Evolutionary conservation across 257 asterid species (phyloP).

Genomic region (Rhazya stricta): DNA sequence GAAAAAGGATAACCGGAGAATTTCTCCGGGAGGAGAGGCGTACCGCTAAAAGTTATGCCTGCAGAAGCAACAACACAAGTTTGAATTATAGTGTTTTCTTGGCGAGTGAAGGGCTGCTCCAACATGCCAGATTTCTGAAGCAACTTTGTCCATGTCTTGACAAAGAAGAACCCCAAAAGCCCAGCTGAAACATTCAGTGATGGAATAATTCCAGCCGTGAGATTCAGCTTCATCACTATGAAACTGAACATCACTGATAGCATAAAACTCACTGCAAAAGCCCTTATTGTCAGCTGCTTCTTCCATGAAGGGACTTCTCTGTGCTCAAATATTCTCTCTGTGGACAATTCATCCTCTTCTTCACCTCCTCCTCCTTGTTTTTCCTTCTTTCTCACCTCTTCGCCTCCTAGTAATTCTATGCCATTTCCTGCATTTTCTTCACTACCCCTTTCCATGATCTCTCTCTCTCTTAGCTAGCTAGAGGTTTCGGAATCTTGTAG

Average conservation of each 20-base stretch:
- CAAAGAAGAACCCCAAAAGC: conserved; percentile 56
- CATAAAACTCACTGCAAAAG: conserved; percentile 52
- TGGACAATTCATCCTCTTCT: conserved; percentile 18
- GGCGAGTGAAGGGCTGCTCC: conserved; percentile 61
- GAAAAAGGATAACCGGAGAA: too few relatives aligned
- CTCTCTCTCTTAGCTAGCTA: neutral
- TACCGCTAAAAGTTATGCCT: conserved; percentile 76
- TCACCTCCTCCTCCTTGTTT: conserved; percentile 8
- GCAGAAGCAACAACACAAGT: conserved; percentile 73
- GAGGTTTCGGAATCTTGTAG: neutral
- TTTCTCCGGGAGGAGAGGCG: neutral
- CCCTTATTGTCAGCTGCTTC: conserved; percentile 51
- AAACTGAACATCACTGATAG: conserved; percentile 44
- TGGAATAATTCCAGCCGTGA: conserved; percentile 63
- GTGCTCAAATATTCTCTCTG: conserved; percentile 42
- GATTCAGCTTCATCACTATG: conserved; percentile 59
- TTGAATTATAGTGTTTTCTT: conserved; percentile 71
- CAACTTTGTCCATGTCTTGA: conserved; percentile 53
- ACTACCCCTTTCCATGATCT: neutral
- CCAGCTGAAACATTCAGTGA: conserved; percentile 72
- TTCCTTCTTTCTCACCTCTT: neutral
- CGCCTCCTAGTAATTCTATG: neutral
- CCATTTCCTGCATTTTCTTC: neutral
- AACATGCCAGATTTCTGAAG: conserved; percentile 39
- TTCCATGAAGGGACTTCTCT: conserved; percentile 55